Evolutionary conservation across 2,329 filamentous ascomycete species (phyloP).

Genomic region (Nothopassalora personata): DNA sequence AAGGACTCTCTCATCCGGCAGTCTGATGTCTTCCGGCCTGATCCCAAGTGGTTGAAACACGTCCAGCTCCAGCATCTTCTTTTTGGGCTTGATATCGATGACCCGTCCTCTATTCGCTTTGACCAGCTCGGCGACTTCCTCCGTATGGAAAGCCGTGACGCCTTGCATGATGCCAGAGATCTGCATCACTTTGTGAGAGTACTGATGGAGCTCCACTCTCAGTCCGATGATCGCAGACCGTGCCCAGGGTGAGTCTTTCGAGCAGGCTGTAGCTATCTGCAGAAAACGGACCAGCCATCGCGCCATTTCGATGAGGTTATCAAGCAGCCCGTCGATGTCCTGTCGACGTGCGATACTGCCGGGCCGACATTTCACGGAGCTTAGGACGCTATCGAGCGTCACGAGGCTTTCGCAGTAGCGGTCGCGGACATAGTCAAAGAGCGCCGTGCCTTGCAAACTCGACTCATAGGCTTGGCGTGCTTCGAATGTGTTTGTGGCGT

Average conservation of each 20-base stretch:
- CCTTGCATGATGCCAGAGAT: constrained; percentile 4
- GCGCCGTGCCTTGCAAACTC: constrained; percentile 1
- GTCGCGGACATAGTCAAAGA: constrained; percentile 14
- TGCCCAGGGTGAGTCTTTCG: constrained; percentile 7
- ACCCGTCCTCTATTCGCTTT: not conserved
- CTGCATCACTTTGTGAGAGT: constrained; percentile 17
- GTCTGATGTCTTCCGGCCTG: not conserved
- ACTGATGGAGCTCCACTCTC: constrained; percentile 17
- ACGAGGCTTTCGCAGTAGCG: constrained; percentile 12
- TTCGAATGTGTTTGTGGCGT: not conserved
- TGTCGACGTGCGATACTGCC: constrained; percentile 6
- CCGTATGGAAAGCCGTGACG: not conserved
- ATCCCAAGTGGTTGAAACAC: not conserved
- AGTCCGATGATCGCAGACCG: constrained; percentile 12
- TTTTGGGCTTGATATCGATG: not conserved
- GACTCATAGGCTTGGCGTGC: not conserved
- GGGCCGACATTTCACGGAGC: constrained; percentile 9
- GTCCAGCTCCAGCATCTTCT: not conserved
- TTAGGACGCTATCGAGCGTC: constrained; percentile 13
- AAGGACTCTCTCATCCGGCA: not conserved
- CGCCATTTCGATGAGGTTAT: constrained; percentile 13
- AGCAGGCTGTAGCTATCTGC: constrained; percentile 4
- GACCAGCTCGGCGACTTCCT: not conserved
- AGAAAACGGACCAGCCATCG: constrained; percentile 16
- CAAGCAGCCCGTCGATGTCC: constrained; percentile 13